These are phyloP conservation scores for Pseudogymnoascus sp. DNA, from an alignment of 2,329 filamentous ascomycete species.

Conservation along the genomic window DNA sequence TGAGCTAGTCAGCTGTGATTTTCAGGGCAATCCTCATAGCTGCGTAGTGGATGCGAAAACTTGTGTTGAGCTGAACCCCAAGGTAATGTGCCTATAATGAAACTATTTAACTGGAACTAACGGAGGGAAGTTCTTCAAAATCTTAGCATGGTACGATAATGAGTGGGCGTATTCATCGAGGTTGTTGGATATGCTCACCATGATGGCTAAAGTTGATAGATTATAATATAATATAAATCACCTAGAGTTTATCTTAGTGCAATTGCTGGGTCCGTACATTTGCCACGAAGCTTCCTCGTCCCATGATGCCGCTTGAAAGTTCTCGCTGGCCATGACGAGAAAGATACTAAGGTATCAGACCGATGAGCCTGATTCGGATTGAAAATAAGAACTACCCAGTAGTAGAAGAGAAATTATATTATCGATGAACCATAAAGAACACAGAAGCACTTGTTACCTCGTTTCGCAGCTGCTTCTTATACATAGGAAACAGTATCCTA, in stretches of 20 bases:
- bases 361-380: background rate
- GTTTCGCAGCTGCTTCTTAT: background rate
- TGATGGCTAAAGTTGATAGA: slow-evolving; percentile 14
- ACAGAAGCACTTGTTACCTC: background rate
- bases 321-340: background rate
- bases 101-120: background rate
- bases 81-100: background rate
- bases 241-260: background rate
- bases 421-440: background rate
- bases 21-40: slow-evolving; percentile 12
- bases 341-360: background rate
- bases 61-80: slow-evolving; percentile 11
- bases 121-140: slow-evolving; percentile 14
- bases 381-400: background rate
- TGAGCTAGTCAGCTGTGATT: slow-evolving; percentile 14
- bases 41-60: slow-evolving; percentile 13
- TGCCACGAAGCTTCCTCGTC: background rate
- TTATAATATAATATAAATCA: background rate
- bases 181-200: slow-evolving; percentile 17
- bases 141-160: slow-evolving; percentile 16
- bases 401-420: background rate
- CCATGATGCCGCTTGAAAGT: background rate
- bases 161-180: slow-evolving; percentile 14
- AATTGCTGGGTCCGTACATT: background rate
- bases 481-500: background rate